Evolutionary conservation across 2,329 filamentous ascomycete genomes (phyloP), one percentile per base, ranked within the genome.

Genomic region (Tolypocladium cylindrosporum): DNA sequence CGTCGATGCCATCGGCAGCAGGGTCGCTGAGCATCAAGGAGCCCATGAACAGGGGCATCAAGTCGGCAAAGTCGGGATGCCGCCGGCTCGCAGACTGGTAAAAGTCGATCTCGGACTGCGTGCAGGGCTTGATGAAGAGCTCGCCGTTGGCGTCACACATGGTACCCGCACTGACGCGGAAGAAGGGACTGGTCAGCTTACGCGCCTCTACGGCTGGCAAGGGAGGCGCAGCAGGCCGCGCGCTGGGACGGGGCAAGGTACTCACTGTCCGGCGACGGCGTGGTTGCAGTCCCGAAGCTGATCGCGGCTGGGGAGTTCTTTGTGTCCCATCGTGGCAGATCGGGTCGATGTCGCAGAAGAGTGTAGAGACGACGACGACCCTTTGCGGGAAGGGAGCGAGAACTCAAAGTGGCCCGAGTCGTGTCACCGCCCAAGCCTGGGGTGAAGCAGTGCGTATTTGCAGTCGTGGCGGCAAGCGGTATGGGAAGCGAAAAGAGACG

Each of bases 71-170:
- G 2, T 87, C 84, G 37, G 85, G 83, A 68, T 96, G 88, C 27
- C 80, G 74, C 40, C 81, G 73, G 55, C 73, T 72, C 36, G 86
- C 86, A 43, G 85, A 83, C 70, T 96, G 84, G 78, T 99, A 99
- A 73, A 99, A 99, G 51, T 85, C 81, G 66, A 97, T 85, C 75
- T 99, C 94, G 62, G 86, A 80, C 61, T 85, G 76, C 0, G 90
- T 96, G 72, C 93, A 97, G 21, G 94, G 94, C 74, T 99, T 99
- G 69, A 97, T 90, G 70, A 99, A 89, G 40, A 97, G 79, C 62
- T 88, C 84, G 69, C 94, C 94, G 56, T 90, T 85, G 57, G 82
- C 79, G 68, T 96, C 91, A 69, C 88, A 91, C 66, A 96, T 83
- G 53, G 96, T 93, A 63, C 94, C 94, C 64, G 95, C 92, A 75